Percentiles rank a stretch among this genome's conserved stretches.
Evolutionary conservation across 73 alveolate species (phyloP).

Genomic region (Paramecium biaurelia): DNA sequence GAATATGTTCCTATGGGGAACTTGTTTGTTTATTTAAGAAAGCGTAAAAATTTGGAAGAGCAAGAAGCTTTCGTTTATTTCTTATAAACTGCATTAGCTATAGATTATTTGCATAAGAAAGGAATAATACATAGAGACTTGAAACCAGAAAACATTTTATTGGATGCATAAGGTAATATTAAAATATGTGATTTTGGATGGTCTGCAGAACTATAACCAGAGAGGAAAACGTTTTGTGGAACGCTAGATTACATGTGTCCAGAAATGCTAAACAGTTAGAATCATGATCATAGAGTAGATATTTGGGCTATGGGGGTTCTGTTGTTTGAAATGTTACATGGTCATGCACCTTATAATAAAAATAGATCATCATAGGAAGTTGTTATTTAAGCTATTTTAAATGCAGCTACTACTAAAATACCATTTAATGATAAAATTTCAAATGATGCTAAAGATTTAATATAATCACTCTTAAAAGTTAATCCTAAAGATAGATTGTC

Average conservation of each 20-base stretch:
- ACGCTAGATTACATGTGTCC: conserved; percentile 95
- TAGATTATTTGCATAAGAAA: conserved; percentile 68
- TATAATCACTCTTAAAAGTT: conserved; percentile 47
- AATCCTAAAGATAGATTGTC: conserved; percentile 72
- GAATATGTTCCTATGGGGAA: conserved; percentile 80
- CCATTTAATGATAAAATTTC: conserved; percentile 59
- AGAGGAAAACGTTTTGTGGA: conserved; percentile 91
- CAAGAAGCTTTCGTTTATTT: conserved; percentile 66
- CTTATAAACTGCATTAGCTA: conserved; percentile 69
- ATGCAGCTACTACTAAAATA: conserved; percentile 14
- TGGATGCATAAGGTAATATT: conserved; percentile 48
- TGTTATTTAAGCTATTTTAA: conserved; percentile 64
- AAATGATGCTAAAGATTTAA: conserved; percentile 71
- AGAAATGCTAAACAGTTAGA: conserved; percentile 81
- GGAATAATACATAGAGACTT: conserved; percentile 85
- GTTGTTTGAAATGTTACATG: conserved; percentile 68
- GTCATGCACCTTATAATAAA: conserved; percentile 73
- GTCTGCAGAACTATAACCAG: conserved; percentile 70
- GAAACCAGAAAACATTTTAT: conserved; percentile 78
- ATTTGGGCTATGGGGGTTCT: conserved; percentile 90
- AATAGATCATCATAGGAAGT: conserved; percentile 49
- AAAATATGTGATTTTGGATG: conserved; percentile 89
- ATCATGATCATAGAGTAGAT: conserved; percentile 91
- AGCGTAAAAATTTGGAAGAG: conserved; percentile 73
- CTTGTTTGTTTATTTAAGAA: conserved; percentile 70